Evolutionary conservation across 208 protist species (phyloP).

Genomic region (Angomonas ambiguus): DNA sequence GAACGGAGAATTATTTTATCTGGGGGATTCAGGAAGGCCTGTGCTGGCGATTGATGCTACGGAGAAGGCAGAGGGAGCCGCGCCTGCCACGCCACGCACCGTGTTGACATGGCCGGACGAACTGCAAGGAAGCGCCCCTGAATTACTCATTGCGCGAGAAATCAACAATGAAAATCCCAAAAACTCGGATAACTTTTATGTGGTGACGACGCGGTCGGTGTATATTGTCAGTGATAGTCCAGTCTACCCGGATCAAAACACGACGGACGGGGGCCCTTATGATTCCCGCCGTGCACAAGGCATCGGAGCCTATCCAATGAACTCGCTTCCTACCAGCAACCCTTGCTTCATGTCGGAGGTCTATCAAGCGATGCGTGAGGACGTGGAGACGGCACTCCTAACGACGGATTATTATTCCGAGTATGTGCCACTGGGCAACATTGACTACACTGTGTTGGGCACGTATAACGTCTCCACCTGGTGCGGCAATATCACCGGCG

Average conservation of each 20-base stretch:
- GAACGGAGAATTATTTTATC: not conserved
- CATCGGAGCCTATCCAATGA: constrained; percentile 30
- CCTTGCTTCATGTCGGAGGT: constrained; percentile 48
- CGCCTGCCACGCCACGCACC: constrained; percentile 3
- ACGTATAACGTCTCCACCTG: constrained; percentile 39
- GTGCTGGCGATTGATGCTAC: too few species aligned
- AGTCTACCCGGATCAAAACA: constrained; percentile 11
- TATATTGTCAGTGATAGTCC: constrained; percentile 16
- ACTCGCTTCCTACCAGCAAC: constrained; percentile 30
- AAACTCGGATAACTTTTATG: constrained; percentile 20
- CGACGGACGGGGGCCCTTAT: constrained; percentile 1
- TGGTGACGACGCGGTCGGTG: constrained; percentile 12
- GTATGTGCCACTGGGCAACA: constrained; percentile 31
- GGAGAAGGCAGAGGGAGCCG: not conserved
- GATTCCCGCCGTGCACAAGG: not conserved
- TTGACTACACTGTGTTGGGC: constrained; percentile 17
- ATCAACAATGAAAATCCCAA: not conserved
- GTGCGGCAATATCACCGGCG: constrained; percentile 31
- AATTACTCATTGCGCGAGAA: not conserved
- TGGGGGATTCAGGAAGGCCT: too few species aligned
- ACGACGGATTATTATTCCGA: constrained; percentile 43
- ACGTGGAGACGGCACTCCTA: constrained; percentile 31
- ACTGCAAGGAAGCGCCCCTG: not conserved
- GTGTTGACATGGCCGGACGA: constrained; percentile 7
- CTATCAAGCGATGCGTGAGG: constrained; percentile 34